Percentiles rank a stretch among this genome's conserved stretches.
Evolutionary conservation across 495 filamentous ascomycete genomes (phyloP).

Genomic region (Ramalina intermedia): DNA sequence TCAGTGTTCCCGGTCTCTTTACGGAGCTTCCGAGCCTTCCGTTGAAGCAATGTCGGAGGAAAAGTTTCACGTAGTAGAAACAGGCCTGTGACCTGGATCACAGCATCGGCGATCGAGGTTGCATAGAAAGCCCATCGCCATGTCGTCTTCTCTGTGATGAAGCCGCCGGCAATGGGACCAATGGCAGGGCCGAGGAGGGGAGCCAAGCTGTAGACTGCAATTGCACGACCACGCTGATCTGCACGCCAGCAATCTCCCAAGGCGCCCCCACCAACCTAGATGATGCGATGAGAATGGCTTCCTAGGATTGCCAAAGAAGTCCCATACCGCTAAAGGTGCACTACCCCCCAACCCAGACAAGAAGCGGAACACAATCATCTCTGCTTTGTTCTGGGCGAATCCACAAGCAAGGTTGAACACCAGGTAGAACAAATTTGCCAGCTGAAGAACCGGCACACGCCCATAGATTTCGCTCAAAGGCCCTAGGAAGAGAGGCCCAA

Average conservation of each 20-base stretch:
- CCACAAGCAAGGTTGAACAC: slow-evolving; percentile 44
- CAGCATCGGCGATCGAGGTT: slow-evolving; percentile 44
- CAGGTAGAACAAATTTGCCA: slow-evolving; percentile 51
- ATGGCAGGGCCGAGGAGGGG: slow-evolving; percentile 54
- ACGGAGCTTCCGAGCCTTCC: slow-evolving; percentile 41
- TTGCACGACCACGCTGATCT: slow-evolving; percentile 49
- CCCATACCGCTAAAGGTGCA: slow-evolving; percentile 33
- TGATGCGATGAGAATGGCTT: background rate
- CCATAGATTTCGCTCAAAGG: slow-evolving; percentile 68
- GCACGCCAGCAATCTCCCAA: slow-evolving; percentile 47
- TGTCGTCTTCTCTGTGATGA: slow-evolving; percentile 51
- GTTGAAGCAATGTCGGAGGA: slow-evolving; percentile 42
- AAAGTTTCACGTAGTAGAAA: slow-evolving; percentile 63
- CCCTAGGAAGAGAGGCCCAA: slow-evolving; percentile 54
- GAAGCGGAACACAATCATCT: slow-evolving; percentile 43
- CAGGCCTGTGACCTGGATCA: slow-evolving; percentile 48
- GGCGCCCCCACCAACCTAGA: slow-evolving; percentile 42
- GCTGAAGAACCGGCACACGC: slow-evolving; percentile 43
- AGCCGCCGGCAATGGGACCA: slow-evolving; percentile 48
- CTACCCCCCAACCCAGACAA: slow-evolving; percentile 43
- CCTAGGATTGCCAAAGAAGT: background rate
- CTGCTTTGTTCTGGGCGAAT: slow-evolving; percentile 30
- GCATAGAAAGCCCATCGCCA: slow-evolving; percentile 62
- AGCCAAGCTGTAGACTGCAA: slow-evolving; percentile 48
- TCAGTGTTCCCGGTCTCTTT: slow-evolving; percentile 48